phyloP scores from a whole-genome alignment of 192 early-diverging fungal species.

The Diversispora eburnea region DNA sequence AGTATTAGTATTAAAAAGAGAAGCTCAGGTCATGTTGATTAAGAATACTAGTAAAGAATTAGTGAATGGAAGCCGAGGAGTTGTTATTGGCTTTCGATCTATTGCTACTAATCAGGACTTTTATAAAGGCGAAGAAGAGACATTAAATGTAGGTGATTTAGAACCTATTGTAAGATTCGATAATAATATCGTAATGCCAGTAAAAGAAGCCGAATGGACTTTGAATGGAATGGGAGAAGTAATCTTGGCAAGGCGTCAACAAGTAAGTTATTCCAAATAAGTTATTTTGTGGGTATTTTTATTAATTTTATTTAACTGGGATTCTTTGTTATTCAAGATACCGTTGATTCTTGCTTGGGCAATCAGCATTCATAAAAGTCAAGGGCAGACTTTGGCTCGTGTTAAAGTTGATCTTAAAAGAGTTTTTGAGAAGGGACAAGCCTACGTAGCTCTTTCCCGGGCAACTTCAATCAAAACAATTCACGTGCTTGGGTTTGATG shows the following conservation, averaged over 20 bases:
- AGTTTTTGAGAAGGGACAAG: conserved; percentile 79
- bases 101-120: conserved; percentile 22
- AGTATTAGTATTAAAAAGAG: conserved; percentile 61
- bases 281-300: not conserved
- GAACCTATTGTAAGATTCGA: conserved; percentile 38
- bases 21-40: conserved; percentile 86
- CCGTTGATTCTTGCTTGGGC: conserved; percentile 85
- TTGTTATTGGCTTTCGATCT: conserved; percentile 46
- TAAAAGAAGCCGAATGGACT: conserved; percentile 47
- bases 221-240: conserved; percentile 39
- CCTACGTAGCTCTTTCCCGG: conserved; percentile 81
- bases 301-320: not conserved
- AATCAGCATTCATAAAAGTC: conserved; percentile 83
- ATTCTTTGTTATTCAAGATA: conserved; percentile 44
- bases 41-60: conserved; percentile 64
- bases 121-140: conserved; percentile 30
- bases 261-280: conserved; percentile 19
- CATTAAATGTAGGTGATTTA: not conserved
- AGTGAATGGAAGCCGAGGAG: conserved; percentile 81
- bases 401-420: conserved; percentile 69
- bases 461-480: conserved; percentile 67
- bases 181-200: conserved; percentile 37
- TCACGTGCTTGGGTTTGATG: conserved; percentile 67
- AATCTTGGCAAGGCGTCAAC: conserved; percentile 35
- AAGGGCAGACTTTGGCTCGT: conserved; percentile 80